These are phyloP conservation scores for Boletus austroedulis DNA, from an alignment of 1,284 basidiomycete genomes.

Conservation along the genomic window DNA sequence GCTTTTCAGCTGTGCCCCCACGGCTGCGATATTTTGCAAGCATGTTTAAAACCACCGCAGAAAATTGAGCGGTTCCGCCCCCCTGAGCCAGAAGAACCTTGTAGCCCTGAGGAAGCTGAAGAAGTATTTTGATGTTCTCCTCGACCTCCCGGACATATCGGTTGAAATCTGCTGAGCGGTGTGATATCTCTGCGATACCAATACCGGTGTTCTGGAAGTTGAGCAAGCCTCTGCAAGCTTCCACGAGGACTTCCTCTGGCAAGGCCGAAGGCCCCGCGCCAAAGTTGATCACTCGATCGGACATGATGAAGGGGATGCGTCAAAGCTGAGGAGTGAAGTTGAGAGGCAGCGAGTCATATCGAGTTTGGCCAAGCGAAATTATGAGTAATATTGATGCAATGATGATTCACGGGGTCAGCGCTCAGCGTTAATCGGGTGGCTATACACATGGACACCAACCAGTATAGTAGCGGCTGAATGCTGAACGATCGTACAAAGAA, in stretches of 20 bases:
- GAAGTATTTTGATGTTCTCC: constrained; percentile 66
- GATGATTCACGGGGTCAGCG: background rate
- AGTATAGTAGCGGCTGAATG: too few relatives aligned
- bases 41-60: constrained; percentile 85
- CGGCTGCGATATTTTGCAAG: constrained; percentile 75
- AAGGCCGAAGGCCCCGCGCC: constrained; percentile 90
- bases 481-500: too few relatives aligned
- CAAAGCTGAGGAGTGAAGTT: background rate
- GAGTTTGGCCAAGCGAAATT: background rate
- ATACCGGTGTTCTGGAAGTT: constrained; percentile 89
- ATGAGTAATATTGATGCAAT: constrained; percentile 1
- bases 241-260: constrained; percentile 76
- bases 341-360: background rate
- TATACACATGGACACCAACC: too few relatives aligned
- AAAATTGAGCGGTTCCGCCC: constrained; percentile 88
- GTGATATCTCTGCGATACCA: constrained; percentile 90
- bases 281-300: constrained; percentile 73
- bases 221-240: constrained; percentile 76
- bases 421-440: too few relatives aligned
- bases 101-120: constrained; percentile 82
- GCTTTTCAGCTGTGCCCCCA: constrained; percentile 57
- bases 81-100: constrained; percentile 89
- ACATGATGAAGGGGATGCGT: constrained; percentile 16
- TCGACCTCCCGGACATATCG: constrained; percentile 69
- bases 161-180: constrained; percentile 87